phyloP scores from a whole-genome alignment of 208 protist species.

The Wallacemonas rigidus region DNA sequence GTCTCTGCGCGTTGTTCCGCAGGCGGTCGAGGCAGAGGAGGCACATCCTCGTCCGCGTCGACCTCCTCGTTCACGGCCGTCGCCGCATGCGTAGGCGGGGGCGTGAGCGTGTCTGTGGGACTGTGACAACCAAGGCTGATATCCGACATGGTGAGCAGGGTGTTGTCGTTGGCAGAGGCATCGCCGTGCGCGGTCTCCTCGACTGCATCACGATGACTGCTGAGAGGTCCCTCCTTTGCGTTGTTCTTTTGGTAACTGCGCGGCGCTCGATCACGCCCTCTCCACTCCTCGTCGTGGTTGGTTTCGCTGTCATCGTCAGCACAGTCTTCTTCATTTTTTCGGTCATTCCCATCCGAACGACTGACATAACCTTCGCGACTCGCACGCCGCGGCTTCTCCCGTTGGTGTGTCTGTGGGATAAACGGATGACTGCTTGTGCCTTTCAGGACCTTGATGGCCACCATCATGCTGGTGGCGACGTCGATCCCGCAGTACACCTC shows the following conservation, averaged over 20 bases:
- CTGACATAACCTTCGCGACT: too few relatives aligned
- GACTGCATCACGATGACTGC: neutral
- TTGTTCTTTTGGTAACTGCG: neutral
- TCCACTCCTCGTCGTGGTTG: neutral
- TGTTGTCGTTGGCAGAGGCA: slow-evolving; percentile 15
- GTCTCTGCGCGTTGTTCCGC: neutral
- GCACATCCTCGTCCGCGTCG: neutral
- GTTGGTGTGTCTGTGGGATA: neutral
- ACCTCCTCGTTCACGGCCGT: neutral
- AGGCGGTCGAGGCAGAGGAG: neutral
- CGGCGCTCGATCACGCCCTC: neutral
- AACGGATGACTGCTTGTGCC: slow-evolving; percentile 16
- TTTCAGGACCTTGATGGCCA: slow-evolving; percentile 82
- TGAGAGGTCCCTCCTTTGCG: too few relatives aligned
- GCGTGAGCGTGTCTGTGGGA: neutral
- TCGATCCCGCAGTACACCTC: slow-evolving; percentile 78
- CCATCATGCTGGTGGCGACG: slow-evolving; percentile 43
- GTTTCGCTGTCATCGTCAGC: neutral
- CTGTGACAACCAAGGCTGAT: slow-evolving; percentile 19
- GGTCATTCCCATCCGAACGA: too few relatives aligned
- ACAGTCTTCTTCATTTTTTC: too few relatives aligned
- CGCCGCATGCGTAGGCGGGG: neutral
- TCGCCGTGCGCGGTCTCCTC: neutral
- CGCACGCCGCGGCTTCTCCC: too few relatives aligned
- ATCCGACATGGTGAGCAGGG: slow-evolving; percentile 26